Conservation (phyloP, 345 rosid genomes). For the Camelina sativa region DNA sequence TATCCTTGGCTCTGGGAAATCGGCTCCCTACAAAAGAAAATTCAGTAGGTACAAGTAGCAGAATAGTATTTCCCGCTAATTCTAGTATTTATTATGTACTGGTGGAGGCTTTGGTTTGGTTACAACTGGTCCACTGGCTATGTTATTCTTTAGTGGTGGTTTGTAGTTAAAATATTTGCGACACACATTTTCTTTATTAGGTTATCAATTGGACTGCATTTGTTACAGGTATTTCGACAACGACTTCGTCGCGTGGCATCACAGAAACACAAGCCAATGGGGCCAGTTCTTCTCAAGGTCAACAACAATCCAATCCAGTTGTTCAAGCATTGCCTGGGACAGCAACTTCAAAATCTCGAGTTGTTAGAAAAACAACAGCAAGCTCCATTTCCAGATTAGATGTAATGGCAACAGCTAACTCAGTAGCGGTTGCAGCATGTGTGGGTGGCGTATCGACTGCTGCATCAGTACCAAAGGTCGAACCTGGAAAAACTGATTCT, state of each 20-base stretch:
- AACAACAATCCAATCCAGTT: constrained; percentile 50
- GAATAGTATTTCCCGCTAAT: constrained; percentile 3
- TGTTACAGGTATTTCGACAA: constrained; percentile 40
- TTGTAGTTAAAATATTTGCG: neutral
- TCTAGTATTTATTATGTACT: neutral
- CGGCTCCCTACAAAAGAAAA: constrained; percentile 50
- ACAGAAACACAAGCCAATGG: constrained; percentile 45
- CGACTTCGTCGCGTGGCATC: constrained; percentile 35
- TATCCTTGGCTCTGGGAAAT: constrained; percentile 67
- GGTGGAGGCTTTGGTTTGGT: constrained; percentile 3
- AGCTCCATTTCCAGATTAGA: constrained; percentile 54
- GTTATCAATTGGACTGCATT: constrained; percentile 4
- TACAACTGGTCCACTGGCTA: constrained; percentile 17
- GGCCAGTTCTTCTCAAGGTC: constrained; percentile 42
- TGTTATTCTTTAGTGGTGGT: constrained; percentile 1
- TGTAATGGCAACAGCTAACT: constrained; percentile 69
- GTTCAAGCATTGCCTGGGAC: constrained; percentile 43
- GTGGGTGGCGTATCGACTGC: constrained; percentile 61
- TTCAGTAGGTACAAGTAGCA: constrained; percentile 46
- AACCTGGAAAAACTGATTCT: constrained; percentile 36
- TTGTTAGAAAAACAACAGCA: constrained; percentile 40
- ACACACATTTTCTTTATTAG: neutral
- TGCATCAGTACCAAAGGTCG: constrained; percentile 59
- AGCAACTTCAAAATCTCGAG: constrained; percentile 51
- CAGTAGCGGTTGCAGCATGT: constrained; percentile 78